Evolutionary conservation across 192 early-diverging fungal genomes (phyloP).

Genomic region (Coemansia sp.): DNA sequence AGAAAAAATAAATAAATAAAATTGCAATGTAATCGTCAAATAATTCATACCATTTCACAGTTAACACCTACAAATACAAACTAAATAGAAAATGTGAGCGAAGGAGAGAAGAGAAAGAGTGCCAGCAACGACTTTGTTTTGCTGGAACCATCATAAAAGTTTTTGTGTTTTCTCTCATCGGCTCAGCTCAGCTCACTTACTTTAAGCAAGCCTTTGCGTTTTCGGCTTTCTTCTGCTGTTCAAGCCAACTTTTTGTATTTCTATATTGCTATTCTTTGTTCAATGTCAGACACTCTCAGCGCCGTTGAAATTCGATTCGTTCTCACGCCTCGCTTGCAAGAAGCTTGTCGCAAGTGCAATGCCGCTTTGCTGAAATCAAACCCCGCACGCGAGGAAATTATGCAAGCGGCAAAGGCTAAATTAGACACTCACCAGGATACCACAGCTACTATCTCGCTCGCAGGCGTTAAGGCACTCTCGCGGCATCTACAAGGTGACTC

Average conservation of each 20-base stretch:
- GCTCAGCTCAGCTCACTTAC: not conserved
- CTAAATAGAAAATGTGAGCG: not conserved
- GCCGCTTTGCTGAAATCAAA: slow-evolving; percentile 7
- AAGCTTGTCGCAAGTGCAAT: slow-evolving; percentile 21
- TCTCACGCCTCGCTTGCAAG: slow-evolving; percentile 24
- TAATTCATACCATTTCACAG: not conserved
- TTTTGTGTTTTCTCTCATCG: not conserved
- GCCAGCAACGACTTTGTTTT: not conserved
- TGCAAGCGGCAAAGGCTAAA: not conserved
- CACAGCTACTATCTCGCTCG: slow-evolving; percentile 15
- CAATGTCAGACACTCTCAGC: not conserved
- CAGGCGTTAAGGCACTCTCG: slow-evolving; percentile 26
- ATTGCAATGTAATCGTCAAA: not conserved
- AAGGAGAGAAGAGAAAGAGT: not conserved
- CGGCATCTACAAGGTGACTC: slow-evolving; percentile 12
- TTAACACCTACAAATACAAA: not conserved
- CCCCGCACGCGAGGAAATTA: not conserved
- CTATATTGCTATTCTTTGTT: not conserved
- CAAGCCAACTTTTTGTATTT: not conserved
- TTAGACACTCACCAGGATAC: not conserved
- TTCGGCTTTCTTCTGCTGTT: not conserved
- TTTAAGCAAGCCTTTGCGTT: not conserved
- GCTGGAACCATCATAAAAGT: not conserved
- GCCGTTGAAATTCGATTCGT: slow-evolving; percentile 5
- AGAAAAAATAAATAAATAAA: not conserved